Percentiles rank a stretch among this genome's conserved stretches.
These are phyloP conservation scores for Neobulgaria alba DNA, from an alignment of 2,329 filamentous ascomycete species.

Conservation along the genomic window DNA sequence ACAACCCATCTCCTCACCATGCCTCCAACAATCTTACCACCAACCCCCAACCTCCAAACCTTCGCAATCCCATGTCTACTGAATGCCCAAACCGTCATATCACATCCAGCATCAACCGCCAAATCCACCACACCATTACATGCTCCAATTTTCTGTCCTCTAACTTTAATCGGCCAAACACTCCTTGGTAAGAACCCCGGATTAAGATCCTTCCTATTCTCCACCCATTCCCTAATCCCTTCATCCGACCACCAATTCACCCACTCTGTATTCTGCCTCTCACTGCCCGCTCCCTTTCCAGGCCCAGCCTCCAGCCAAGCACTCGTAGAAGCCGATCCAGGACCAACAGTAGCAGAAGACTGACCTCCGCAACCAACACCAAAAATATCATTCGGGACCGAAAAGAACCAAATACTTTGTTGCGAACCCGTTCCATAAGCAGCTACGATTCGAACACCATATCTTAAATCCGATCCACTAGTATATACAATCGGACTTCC, in stretches of 20 bases:
- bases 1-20: conserved; percentile 13
- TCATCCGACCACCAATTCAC: conserved; percentile 34
- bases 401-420: conserved; percentile 49
- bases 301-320: conserved; percentile 6
- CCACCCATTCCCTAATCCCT: conserved; percentile 29
- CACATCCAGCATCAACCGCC: conserved; percentile 36
- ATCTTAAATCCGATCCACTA: conserved; percentile 44
- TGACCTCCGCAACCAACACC: conserved; percentile 27
- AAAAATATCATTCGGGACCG: conserved; percentile 49
- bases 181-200: conserved; percentile 20
- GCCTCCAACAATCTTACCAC: conserved; percentile 6
- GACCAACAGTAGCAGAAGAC: too few species aligned
- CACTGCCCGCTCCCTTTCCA: not conserved
- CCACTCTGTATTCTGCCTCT: conserved; percentile 21
- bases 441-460: conserved; percentile 50
- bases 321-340: conserved; percentile 5
- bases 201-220: conserved; percentile 19
- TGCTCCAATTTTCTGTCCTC: conserved; percentile 40
- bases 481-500: conserved; percentile 44
- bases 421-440: conserved; percentile 38
- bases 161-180: conserved; percentile 41
- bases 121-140: conserved; percentile 41
- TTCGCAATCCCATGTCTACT: conserved; percentile 34
- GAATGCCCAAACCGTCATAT: conserved; percentile 45
- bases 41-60: conserved; percentile 37